A percentile compares a stretch with the other conserved stretches of the same genome.
These are phyloP conservation scores for Metschnikowia lunata DNA, from an alignment of 805 yeast genomes.

Conservation along the genomic window DNA sequence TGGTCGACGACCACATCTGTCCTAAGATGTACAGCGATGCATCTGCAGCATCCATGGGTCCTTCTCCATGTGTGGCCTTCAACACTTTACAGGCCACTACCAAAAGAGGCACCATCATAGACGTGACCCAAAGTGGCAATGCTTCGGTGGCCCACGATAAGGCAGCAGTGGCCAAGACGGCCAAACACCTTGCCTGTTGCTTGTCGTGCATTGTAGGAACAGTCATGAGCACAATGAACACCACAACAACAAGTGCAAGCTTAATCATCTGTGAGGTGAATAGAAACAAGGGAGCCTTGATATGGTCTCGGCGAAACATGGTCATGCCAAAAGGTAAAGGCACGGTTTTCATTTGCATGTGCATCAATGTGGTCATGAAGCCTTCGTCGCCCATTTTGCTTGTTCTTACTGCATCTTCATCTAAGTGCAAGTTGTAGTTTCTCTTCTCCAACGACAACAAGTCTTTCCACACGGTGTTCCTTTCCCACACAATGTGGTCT, in stretches of 20 bases:
- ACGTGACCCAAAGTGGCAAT: slow-evolving; percentile 86
- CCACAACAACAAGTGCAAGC: slow-evolving; percentile 40
- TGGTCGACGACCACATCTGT: slow-evolving; percentile 94
- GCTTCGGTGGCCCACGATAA: slow-evolving; percentile 95
- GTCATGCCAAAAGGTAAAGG: slow-evolving; percentile 22
- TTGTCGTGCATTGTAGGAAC: slow-evolving; percentile 31
- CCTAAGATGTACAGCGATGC: slow-evolving; percentile 78
- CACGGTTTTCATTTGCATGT: slow-evolving; percentile 28
- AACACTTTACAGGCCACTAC: slow-evolving; percentile 70
- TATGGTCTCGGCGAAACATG: neutral
- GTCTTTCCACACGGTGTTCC: slow-evolving; percentile 97
- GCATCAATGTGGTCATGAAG: slow-evolving; percentile 9
- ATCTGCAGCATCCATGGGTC: slow-evolving; percentile 55
- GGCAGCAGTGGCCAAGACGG: slow-evolving; percentile 76
- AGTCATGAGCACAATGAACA: slow-evolving; percentile 41
- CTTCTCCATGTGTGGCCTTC: slow-evolving; percentile 44
- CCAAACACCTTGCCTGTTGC: slow-evolving; percentile 53
- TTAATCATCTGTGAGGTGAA: slow-evolving; percentile 42
- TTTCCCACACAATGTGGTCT: slow-evolving; percentile 95
- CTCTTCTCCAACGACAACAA: slow-evolving; percentile 63
- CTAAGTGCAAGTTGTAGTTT: slow-evolving; percentile 17
- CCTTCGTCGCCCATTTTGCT: slow-evolving; percentile 19
- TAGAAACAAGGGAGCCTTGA: slow-evolving; percentile 44
- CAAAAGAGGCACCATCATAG: slow-evolving; percentile 75
- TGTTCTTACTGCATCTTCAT: slow-evolving; percentile 15